Evolutionary conservation across 2,329 filamentous ascomycete genomes (phyloP), one percentile per base, ranked within the genome.

Genomic region (Cordyceps cateniannulata): DNA sequence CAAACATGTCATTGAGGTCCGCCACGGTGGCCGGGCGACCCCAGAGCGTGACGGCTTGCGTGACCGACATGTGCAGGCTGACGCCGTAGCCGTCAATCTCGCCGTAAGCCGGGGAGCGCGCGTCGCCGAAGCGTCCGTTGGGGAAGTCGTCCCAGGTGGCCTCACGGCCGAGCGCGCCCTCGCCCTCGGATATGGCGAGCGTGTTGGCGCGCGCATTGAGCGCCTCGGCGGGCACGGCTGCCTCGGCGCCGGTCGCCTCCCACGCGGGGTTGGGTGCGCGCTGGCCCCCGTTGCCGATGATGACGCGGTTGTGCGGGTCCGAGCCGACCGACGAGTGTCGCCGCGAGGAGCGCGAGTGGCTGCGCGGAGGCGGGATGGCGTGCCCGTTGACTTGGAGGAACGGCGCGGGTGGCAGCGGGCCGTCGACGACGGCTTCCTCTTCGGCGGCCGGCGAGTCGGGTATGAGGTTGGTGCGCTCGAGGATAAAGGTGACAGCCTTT

Each of bases 141-240:
- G 93, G 93, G 73, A 92, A 99, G 70, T 99, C 95, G 69, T 99
- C 95, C 95, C 95, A 99, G 0, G 95, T 99, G 38, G 95, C 95
- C 79, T 98, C 93, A 54, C 95, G 84, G 12, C 93, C 95, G 7
- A 97, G 80, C 3, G 89, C 83, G 25, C 93, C 95, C 69, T 96
- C 89, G 6, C 95, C 93, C 76, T 98, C 93, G 0, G 93, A 96
- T 62, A 97, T 97, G 29, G 93, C 91, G 10, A 98, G 82, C 1
- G 91, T 95, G 72, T 93, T 93, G 61, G 88, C 88, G 57, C 93
- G 85, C 22, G 85, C 86, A 71, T 93, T 93, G 68, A 93, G 81
- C 59, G 83, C 85, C 66, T 86, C 86, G 3, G 84, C 83, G 1
- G 86, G 90, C n/a, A 93, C 77, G 20, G 88, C 90, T 5, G 90